phyloP scores from a whole-genome alignment of 1,139 yeast genomes.

The Magnusiomyces ingens region DNA sequence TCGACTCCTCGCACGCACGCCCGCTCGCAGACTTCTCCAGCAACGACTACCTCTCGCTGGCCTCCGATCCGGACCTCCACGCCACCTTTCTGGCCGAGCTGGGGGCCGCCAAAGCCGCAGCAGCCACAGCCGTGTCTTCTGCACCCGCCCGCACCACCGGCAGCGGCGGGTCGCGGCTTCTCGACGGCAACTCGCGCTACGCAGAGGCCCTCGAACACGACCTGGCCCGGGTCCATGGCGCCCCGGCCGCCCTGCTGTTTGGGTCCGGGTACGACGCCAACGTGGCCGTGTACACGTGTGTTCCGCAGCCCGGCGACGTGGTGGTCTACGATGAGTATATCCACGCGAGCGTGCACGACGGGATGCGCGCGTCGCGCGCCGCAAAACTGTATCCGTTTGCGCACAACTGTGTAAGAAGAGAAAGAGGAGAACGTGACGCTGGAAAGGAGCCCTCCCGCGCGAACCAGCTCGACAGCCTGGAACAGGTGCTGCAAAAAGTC shows the following conservation, averaged over 20 bases:
- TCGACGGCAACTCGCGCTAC: conserved; percentile 25
- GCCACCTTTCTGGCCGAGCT: conserved; percentile 16
- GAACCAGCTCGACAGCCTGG: not conserved
- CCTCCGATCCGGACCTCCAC: conserved; percentile 13
- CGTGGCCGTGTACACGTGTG: conserved; percentile 23
- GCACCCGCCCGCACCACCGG: conserved; percentile 15
- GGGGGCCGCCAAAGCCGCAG: conserved; percentile 1
- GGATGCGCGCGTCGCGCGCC: conserved; percentile 24
- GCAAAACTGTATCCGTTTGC: conserved; percentile 13
- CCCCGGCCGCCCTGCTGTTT: conserved; percentile 23
- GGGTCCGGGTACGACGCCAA: conserved; percentile 29
- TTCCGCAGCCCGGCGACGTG: conserved; percentile 25
- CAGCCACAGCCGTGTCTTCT: no score
- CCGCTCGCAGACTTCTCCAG: conserved; percentile 23
- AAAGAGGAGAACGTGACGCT: not conserved
- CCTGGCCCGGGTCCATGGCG: conserved; percentile 22
- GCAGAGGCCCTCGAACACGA: conserved; percentile 21
- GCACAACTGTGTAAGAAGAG: conserved; percentile 20
- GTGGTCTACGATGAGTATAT: conserved; percentile 27
- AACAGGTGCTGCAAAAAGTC: not conserved
- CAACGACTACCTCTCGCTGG: conserved; percentile 24
- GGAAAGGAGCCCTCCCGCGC: conserved; percentile 7
- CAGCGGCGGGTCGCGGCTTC: conserved; percentile 28
- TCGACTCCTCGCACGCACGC: not conserved
- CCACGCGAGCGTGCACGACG: conserved; percentile 30